Base-by-base conservation (phyloP, 768 basidiomycete genomes). In the Suillus decipiens region DNA sequence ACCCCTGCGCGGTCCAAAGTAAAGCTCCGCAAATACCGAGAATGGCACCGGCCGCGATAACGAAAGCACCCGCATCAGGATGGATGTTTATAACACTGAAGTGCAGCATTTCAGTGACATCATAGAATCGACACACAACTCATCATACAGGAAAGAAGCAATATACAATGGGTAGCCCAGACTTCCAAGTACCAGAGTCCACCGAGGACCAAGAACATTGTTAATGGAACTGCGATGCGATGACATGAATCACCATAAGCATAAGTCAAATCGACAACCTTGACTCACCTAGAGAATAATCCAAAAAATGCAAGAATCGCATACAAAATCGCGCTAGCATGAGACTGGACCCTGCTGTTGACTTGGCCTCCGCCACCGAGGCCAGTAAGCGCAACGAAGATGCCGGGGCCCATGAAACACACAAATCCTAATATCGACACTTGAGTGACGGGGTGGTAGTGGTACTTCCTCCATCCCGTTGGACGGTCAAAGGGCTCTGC, bases 351-450 rank as follows among this genome's bases (percentile, higher is more conserved):
- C 2, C 77, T 79, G 14, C 84, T 69, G 68, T 90, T 86, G 55
- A 91, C 73, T 75, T 90, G 89, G 5, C 93, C 93, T 51, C 90
- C 92, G 50, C 83, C 91, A 7, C 93, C 93, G 60, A 95, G 80
- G 31, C 93, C 90, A 65, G 86, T 89, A 67, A 93, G 76, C 1
- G 91, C 86, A 70, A 92, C 93, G 77, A 92, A 93, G 59, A 92
- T 82, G 61, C 91, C 91, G 72, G 76, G 76, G 60, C 77, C 64
- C 86, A 87, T 84, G 71, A 86, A 86, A 63, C 68, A 73, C 28
- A 92, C 86, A 57, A 92, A 81, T 57, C 89, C 91, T 58, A 92
- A 81, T 79, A 92, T 81, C 36, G 3, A 60, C 57, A 89, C 78
- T 61, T 74, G 73, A 34, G 67, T 36, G 36, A 61, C 1, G 0